These are phyloP conservation scores for Aegilops sharonensis DNA, from an alignment of 176 grass and related monocot species.

Conservation along the genomic window DNA sequence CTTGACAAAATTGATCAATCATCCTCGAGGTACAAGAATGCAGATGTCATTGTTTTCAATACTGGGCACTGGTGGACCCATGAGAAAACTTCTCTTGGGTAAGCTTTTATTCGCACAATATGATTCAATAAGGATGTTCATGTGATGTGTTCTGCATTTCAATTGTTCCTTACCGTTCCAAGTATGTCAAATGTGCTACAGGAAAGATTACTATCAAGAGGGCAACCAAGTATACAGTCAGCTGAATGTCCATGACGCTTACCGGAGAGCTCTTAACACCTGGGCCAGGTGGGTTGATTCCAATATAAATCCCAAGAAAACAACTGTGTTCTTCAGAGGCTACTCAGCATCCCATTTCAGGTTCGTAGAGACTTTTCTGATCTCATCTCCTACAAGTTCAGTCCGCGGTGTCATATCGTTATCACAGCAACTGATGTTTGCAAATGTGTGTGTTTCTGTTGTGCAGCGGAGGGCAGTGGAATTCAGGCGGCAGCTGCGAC, in stretches of 20 bases:
- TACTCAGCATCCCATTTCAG: conserved; percentile 93
- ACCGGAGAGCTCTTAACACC: conserved; percentile 67
- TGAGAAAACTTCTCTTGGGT: conserved; percentile 89
- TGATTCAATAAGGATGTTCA: conserved; percentile 18
- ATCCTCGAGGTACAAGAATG: conserved; percentile 56
- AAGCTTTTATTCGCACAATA: conserved; percentile 2
- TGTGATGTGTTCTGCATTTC: background rate
- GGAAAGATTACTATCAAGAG: conserved; percentile 92
- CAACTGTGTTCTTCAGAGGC: conserved; percentile 78
- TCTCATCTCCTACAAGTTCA: conserved; percentile 2
- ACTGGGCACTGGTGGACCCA: conserved; percentile 99
- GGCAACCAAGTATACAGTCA: conserved; percentile 58
- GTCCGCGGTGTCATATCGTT: background rate
- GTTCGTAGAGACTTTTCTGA: conserved; percentile 27
- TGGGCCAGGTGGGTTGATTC: conserved; percentile 87
- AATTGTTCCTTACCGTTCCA: conserved; percentile 15
- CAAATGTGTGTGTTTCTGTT: background rate
- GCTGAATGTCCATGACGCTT: conserved; percentile 80
- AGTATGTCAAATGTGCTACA: conserved; percentile 27
- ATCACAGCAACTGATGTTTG: background rate
- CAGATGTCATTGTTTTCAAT: conserved; percentile 88
- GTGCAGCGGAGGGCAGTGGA: conserved; percentile 89
- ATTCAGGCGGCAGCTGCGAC: conserved; percentile 86
- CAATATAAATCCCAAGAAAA: conserved; percentile 57
- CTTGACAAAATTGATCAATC: conserved; percentile 65